phyloP scores from a whole-genome alignment of 495 filamentous ascomycete species.

The Evernia prunastri region DNA sequence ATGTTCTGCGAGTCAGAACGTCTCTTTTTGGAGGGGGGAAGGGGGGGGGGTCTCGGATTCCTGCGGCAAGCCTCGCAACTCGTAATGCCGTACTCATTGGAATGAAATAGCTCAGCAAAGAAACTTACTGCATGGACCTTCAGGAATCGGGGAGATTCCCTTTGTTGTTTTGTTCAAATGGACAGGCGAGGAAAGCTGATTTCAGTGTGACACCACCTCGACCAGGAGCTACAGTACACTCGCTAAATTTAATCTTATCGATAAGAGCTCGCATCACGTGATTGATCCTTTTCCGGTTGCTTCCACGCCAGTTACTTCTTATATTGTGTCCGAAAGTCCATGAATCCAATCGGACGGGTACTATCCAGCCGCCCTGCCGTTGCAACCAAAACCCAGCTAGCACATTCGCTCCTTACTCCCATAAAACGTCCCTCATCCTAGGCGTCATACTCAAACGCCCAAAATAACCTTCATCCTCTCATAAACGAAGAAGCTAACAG shows the following conservation, averaged over 20 bases:
- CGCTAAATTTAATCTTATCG: background rate
- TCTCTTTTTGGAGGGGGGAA: background rate
- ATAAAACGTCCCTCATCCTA: background rate
- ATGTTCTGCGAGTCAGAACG: background rate
- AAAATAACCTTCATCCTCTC: constrained; percentile 43
- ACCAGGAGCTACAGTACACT: too few species aligned
- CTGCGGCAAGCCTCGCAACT: background rate
- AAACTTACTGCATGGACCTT: background rate
- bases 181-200: background rate
- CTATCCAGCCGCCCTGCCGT: background rate
- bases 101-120: background rate
- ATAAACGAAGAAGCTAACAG: constrained; percentile 71
- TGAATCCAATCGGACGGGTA: background rate
- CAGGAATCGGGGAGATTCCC: background rate
- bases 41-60: too few species aligned
- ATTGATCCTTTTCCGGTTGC: background rate
- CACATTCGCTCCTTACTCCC: background rate
- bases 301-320: background rate
- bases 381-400: background rate
- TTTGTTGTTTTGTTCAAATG: background rate
- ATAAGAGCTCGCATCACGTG: background rate
- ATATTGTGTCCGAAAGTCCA: background rate
- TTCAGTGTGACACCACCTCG: too few species aligned
- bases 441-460: constrained; percentile 49
- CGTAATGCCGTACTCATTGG: background rate